Evolutionary conservation across 768 basidiomycete species (phyloP).

Genomic region (Kwoniella sp.): DNA sequence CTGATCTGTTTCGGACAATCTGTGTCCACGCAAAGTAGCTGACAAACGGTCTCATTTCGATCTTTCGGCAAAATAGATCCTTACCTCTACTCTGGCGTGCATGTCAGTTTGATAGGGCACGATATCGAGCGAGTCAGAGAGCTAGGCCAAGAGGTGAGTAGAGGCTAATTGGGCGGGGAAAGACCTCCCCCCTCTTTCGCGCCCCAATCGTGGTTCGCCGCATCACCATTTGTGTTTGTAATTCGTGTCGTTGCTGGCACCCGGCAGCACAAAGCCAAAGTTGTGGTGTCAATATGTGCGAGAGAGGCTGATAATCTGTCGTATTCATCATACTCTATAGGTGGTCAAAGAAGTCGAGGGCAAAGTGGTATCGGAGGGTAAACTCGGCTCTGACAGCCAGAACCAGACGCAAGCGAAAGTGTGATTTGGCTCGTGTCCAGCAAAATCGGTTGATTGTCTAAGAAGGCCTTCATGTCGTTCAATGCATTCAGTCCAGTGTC

Average conservation of each 20-base stretch:
- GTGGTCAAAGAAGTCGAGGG: constrained; percentile 58
- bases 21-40: constrained; percentile 27
- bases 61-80: constrained; percentile 51
- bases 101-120: constrained; percentile 67
- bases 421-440: no score
- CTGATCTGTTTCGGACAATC: neutral
- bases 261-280: constrained; percentile 1
- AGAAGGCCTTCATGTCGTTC: no score
- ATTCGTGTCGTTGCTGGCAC: no score
- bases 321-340: constrained; percentile 11
- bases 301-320: neutral
- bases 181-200: no score
- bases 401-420: constrained; percentile 31
- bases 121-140: constrained; percentile 55
- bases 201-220: no score
- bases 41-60: neutral
- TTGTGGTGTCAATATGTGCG: neutral
- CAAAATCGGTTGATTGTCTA: no score
- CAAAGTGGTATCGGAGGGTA: constrained; percentile 55
- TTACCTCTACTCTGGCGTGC: constrained; percentile 62
- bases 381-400: constrained; percentile 46
- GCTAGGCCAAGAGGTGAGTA: constrained; percentile 56
- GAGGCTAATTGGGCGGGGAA: no score
- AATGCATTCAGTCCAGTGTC: no score
- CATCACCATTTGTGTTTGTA: no score